Evolutionary conservation across 2,329 filamentous ascomycete species (phyloP).

Genomic region (Waltergamsia citrina): DNA sequence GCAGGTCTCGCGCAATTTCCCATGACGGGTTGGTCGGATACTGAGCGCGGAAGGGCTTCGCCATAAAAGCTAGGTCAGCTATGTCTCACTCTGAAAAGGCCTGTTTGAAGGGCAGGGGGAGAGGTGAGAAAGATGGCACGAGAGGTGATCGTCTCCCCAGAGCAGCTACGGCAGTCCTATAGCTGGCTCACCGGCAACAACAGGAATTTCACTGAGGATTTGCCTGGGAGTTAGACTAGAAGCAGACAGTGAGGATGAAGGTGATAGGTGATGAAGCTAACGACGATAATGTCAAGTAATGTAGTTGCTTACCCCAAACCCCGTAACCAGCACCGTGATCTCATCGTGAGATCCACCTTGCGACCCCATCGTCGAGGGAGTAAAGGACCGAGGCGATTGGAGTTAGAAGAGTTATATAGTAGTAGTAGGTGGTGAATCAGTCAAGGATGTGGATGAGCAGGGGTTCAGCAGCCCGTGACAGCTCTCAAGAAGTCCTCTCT

Average conservation of each 20-base stretch:
- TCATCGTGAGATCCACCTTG: constrained; percentile 4
- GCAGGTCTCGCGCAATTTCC: constrained; percentile 65
- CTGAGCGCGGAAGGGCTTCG: constrained; percentile 71
- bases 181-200: no score
- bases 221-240: no score
- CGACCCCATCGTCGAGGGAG: constrained; percentile 5
- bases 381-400: neutral
- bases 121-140: no score
- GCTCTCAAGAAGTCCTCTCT: neutral
- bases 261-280: no score
- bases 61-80: neutral
- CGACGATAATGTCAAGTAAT: no score
- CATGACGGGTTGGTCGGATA: constrained; percentile 71
- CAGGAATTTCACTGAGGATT: no score
- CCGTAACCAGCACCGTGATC: constrained; percentile 7
- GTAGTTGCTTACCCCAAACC: constrained; percentile 7
- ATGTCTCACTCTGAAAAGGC: neutral
- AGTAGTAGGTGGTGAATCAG: neutral
- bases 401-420: neutral
- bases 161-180: no score
- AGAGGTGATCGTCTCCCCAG: no score
- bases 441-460: neutral
- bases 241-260: no score
- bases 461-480: neutral
- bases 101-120: no score